Conservation (phyloP, 176 grass and related monocot species). For the Saccharum spontaneum region DNA sequence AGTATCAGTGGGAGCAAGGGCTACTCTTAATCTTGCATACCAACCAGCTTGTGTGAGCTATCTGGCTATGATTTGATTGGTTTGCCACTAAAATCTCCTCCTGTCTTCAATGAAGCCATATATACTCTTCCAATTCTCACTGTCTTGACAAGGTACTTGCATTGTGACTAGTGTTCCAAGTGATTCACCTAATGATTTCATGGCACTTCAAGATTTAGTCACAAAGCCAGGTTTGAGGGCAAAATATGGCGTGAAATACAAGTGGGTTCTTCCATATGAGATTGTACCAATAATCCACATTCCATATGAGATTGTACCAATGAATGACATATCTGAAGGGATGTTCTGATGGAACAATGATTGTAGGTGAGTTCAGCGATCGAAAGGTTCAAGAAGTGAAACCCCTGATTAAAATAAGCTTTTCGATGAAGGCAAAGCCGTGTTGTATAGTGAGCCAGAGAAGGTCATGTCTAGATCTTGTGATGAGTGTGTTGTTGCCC, state of each 20-base stretch:
- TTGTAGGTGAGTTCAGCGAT: slow-evolving; percentile 61
- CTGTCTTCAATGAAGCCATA: slow-evolving; percentile 58
- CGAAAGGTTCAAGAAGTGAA: slow-evolving; percentile 77
- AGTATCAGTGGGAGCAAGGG: slow-evolving; percentile 8
- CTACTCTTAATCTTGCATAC: slow-evolving; percentile 58
- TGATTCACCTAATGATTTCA: slow-evolving; percentile 52
- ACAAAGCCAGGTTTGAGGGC: slow-evolving; percentile 62
- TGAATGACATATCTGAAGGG: slow-evolving; percentile 74
- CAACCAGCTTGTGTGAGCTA: slow-evolving; percentile 41
- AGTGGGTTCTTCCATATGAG: slow-evolving; percentile 53
- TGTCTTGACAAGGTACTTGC: slow-evolving; percentile 58
- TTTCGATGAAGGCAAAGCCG: slow-evolving; percentile 37
- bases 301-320: neutral
- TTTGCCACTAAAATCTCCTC: slow-evolving; percentile 55
- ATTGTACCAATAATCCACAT: slow-evolving; percentile 70
- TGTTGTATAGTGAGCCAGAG: too few relatives aligned
- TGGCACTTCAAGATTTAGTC: slow-evolving; percentile 69
- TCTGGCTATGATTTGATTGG: slow-evolving; percentile 49
- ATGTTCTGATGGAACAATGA: slow-evolving; percentile 71
- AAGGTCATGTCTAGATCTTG: too few relatives aligned
- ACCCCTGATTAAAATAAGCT: slow-evolving; percentile 64
- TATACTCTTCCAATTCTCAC: slow-evolving; percentile 65
- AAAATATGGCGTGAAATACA: slow-evolving; percentile 59
- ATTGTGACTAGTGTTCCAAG: slow-evolving; percentile 60
- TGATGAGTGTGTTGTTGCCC: too few relatives aligned